Percentiles rank a stretch among this genome's conserved stretches.
Conservation (phyloP, 768 basidiomycete genomes). For the Xerocomus brunneocitrinus region DNA sequence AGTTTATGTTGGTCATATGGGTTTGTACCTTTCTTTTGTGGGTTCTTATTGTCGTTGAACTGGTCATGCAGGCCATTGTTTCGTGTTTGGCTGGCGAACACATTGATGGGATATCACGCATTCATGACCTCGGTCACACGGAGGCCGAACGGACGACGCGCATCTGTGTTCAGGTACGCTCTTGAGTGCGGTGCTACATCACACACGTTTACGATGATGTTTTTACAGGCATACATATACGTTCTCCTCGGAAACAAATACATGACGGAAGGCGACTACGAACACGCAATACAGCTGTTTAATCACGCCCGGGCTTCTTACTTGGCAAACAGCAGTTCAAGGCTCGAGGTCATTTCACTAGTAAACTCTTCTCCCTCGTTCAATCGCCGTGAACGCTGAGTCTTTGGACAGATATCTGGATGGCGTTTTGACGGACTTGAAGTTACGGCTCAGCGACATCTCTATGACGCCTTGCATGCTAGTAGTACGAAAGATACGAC, state of each 20-base stretch:
- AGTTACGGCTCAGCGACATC: neutral
- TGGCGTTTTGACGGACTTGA: conserved; percentile 5
- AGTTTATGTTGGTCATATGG: conserved; percentile 2
- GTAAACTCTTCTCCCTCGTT: neutral
- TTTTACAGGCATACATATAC: conserved; percentile 7
- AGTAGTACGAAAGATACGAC: neutral
- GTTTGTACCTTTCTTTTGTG: neutral
- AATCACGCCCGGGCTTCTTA: neutral
- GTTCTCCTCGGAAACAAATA: conserved; percentile 3
- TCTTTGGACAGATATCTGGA: conserved; percentile 1
- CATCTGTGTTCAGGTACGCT: neutral
- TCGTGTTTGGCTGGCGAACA: conserved; percentile 2
- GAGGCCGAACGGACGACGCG: neutral
- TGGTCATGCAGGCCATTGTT: neutral
- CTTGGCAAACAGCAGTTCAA: neutral
- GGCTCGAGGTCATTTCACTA: conserved; percentile 1
- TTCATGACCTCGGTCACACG: neutral
- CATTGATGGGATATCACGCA: neutral
- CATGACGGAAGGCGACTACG: conserved; percentile 1
- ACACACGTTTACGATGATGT: neutral
- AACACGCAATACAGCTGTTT: conserved; percentile 1
- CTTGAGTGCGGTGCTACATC: neutral
- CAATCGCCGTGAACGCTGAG: neutral
- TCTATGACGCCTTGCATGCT: neutral
- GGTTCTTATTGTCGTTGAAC: neutral